Percentiles rank a stretch among this genome's conserved stretches.
Evolutionary conservation across 257 asterid genomes (phyloP).

Genomic region (Coffea canephora): DNA sequence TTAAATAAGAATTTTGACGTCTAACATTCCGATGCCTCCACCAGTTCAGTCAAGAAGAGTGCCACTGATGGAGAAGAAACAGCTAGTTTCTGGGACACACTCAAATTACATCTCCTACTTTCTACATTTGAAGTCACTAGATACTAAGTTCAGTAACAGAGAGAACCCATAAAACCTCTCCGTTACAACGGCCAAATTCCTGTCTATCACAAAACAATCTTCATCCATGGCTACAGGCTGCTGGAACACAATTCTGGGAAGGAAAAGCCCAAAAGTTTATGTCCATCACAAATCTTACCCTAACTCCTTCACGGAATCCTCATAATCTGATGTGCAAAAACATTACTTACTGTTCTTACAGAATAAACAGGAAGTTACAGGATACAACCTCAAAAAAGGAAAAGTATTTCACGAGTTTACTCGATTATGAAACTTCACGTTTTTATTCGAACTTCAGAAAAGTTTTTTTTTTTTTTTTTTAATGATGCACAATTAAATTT

Average conservation of each 20-base stretch:
- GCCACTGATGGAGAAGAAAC: neutral
- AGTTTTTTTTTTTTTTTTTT: too few relatives aligned
- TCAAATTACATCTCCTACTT: neutral
- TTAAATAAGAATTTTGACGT: neutral
- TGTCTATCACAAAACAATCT: neutral
- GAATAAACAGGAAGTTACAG: neutral
- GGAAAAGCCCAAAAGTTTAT: too few relatives aligned
- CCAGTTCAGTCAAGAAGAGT: neutral
- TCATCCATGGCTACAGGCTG: neutral
- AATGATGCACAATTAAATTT: neutral
- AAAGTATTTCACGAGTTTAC: neutral
- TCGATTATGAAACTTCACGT: neutral
- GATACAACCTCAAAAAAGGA: neutral
- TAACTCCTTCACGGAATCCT: neutral
- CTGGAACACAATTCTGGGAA: neutral
- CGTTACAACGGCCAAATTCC: neutral
- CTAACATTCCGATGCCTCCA: neutral
- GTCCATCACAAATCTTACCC: neutral
- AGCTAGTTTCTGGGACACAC: neutral
- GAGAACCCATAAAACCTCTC: neutral
- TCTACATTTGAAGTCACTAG: neutral
- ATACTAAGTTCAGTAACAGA: neutral
- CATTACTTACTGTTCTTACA: neutral
- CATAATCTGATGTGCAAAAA: neutral
- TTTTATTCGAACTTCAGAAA: neutral